These are phyloP conservation scores for Dryas drummondii DNA, from an alignment of 306 rosid species.

Conservation along the genomic window DNA sequence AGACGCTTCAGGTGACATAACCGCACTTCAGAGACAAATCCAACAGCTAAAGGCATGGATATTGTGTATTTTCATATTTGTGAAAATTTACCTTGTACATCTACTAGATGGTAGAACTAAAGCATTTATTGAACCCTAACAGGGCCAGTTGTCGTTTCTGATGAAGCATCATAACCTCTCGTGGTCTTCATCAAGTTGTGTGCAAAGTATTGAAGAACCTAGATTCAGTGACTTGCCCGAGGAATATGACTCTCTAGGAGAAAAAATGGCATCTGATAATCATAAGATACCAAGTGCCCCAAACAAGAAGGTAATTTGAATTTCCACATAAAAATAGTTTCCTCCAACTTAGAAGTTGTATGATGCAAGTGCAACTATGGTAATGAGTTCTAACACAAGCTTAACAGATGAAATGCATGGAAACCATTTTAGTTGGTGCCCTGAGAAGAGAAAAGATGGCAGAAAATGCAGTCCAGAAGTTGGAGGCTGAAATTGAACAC, in stretches of 20 bases:
- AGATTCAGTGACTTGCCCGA: conserved; percentile 46
- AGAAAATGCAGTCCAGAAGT: conserved; percentile 53
- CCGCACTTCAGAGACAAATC: conserved; percentile 84
- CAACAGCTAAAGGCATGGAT: conserved; percentile 74
- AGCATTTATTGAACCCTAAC: conserved; percentile 39
- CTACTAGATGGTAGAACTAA: conserved; percentile 27
- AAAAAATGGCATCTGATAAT: conserved; percentile 28
- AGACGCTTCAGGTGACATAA: conserved; percentile 87
- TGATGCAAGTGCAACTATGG: conserved; percentile 21
- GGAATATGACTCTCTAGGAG: conserved; percentile 34
- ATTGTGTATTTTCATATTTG: conserved; percentile 20
- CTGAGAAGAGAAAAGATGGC: conserved; percentile 77
- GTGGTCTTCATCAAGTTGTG: conserved; percentile 41
- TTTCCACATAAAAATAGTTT: conserved; percentile 1
- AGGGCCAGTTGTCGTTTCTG: conserved; percentile 75
- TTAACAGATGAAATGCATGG: conserved; percentile 61
- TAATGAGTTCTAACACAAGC: conserved; percentile 27
- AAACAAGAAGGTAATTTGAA: conserved; percentile 50
- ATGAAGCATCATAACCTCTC: conserved; percentile 46
- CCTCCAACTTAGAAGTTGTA: conserved; percentile 15
- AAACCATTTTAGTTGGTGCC: conserved; percentile 64
- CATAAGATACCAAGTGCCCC: conserved; percentile 30
- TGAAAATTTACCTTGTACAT: conserved; percentile 24
- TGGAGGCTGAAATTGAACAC: conserved; percentile 60
- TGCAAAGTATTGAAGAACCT: conserved; percentile 49